Conservation (phyloP, 2,329 filamentous ascomycete species). For the Bipolaris sorokiniana region DNA sequence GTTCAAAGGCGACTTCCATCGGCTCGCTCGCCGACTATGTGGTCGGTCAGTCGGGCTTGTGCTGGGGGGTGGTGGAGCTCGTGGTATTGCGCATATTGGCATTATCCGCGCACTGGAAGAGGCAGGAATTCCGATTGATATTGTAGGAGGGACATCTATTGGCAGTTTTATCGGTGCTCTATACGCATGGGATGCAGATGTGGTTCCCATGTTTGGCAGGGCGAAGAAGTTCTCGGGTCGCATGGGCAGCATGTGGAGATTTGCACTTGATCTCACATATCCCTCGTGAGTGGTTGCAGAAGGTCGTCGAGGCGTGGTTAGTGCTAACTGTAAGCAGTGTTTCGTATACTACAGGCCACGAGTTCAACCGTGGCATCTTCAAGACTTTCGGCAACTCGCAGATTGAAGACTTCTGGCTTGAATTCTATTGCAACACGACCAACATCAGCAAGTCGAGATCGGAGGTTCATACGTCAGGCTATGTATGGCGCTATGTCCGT, state of each 20-base stretch:
- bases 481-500: slow-evolving; percentile 95
- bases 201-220: slow-evolving; percentile 94
- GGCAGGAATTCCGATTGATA: slow-evolving; percentile 92
- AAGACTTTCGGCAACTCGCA: slow-evolving; percentile 97
- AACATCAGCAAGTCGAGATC: slow-evolving; percentile 94
- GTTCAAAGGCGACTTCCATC: slow-evolving; percentile 96
- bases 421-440: slow-evolving; percentile 99
- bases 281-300: slow-evolving; percentile 64
- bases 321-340: slow-evolving; percentile 54
- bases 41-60: slow-evolving; percentile 95
- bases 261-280: slow-evolving; percentile 93
- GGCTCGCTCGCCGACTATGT: slow-evolving; percentile 85
- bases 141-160: slow-evolving; percentile 94
- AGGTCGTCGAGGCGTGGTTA: not conserved
- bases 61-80: slow-evolving; percentile 88
- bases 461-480: slow-evolving; percentile 94
- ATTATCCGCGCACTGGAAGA: slow-evolving; percentile 96
- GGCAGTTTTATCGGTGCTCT: slow-evolving; percentile 93
- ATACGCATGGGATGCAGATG: slow-evolving; percentile 94
- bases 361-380: slow-evolving; percentile 99
- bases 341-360: slow-evolving; percentile 96
- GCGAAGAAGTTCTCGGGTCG: slow-evolving; percentile 97
- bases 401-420: slow-evolving; percentile 98
- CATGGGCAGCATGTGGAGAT: slow-evolving; percentile 99
- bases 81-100: slow-evolving; percentile 90